Conservation (phyloP, 257 asterid genomes). For the Primulina eburnea region DNA sequence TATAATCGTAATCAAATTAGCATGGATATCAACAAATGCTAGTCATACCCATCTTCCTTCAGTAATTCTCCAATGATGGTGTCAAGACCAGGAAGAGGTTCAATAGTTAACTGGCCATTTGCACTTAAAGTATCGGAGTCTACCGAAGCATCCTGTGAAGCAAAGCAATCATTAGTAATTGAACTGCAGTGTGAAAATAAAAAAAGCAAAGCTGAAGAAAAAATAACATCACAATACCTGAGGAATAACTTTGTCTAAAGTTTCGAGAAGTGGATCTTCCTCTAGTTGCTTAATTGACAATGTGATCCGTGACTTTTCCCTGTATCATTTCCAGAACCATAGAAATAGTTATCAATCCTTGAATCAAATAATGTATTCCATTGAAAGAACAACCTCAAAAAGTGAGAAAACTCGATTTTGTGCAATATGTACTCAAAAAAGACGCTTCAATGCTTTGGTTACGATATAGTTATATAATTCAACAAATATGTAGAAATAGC, state of each 20-base stretch:
- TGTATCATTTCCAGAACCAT: conserved; percentile 28
- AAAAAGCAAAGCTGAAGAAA: conserved; percentile 4
- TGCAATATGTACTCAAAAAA: neutral
- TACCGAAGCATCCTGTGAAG: conserved; percentile 48
- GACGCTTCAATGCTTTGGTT: neutral
- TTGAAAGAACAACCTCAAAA: neutral
- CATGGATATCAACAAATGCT: conserved; percentile 4
- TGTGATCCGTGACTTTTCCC: conserved; percentile 69
- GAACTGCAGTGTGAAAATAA: conserved; percentile 6
- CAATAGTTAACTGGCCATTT: conserved; percentile 44
- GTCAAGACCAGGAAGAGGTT: conserved; percentile 90
- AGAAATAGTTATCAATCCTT: neutral
- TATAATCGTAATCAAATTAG: too few species aligned
- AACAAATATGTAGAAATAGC: neutral
- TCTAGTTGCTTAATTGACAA: conserved; percentile 88
- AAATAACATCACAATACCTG: conserved; percentile 46
- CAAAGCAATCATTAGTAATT: conserved; percentile 4
- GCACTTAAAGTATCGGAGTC: conserved; percentile 31
- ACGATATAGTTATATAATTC: neutral
- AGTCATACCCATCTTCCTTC: conserved; percentile 84
- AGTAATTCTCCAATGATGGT: conserved; percentile 68
- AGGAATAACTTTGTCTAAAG: conserved; percentile 90
- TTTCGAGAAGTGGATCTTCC: conserved; percentile 91
- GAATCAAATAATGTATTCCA: neutral
- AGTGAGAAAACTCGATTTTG: neutral